phyloP scores from a whole-genome alignment of 306 rosid genomes.

The Arachis stenosperma region DNA sequence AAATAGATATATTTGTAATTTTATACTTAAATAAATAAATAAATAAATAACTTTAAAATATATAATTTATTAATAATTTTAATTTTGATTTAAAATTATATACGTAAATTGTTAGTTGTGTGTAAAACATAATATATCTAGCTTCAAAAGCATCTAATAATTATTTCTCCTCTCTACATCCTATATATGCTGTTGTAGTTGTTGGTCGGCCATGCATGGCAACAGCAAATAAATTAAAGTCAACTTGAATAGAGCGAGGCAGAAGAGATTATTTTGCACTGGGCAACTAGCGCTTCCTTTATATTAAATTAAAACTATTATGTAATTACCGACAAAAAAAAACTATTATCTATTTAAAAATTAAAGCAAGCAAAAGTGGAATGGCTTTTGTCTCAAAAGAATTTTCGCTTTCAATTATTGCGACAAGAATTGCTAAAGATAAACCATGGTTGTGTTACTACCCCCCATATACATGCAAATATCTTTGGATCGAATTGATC shows the following conservation, averaged over 20 bases:
- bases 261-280: neutral
- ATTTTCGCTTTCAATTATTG: conserved; percentile 38
- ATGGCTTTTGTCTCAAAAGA: conserved; percentile 7
- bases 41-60: too few species aligned
- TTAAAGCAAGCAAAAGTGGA: conserved; percentile 29
- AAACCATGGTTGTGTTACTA: neutral
- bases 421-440: neutral
- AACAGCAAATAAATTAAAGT: conserved; percentile 27
- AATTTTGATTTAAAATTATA: too few species aligned
- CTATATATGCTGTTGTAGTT: conserved; percentile 9
- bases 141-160: too few species aligned
- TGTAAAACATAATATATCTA: too few species aligned
- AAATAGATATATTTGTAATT: too few species aligned
- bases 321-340: neutral
- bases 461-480: neutral
- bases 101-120: too few species aligned
- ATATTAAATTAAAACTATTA: neutral
- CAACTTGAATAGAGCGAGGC: conserved; percentile 1
- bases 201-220: conserved; percentile 24
- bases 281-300: neutral
- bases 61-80: too few species aligned
- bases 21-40: too few species aligned
- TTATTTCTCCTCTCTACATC: neutral
- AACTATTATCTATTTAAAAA: neutral
- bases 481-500: neutral